A percentile compares a stretch with the other conserved stretches of the same genome.
These are phyloP conservation scores for Nicotiana paniculata DNA, from an alignment of 257 asterid genomes.

Conservation along the genomic window DNA sequence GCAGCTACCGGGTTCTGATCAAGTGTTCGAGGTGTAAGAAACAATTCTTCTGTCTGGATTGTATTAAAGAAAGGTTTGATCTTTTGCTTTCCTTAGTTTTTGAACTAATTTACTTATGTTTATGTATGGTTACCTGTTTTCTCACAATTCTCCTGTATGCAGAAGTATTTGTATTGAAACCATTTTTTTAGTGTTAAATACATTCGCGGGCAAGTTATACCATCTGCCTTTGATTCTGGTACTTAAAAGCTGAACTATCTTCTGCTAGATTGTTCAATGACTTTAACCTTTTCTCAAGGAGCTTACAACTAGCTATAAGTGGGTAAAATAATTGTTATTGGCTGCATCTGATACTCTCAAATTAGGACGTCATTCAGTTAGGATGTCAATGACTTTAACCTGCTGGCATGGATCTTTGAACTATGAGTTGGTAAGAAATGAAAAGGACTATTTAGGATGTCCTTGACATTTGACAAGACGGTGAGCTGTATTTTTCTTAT, in stretches of 20 bases:
- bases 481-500: neutral
- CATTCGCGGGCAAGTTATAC: neutral
- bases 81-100: neutral
- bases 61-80: constrained; percentile 69
- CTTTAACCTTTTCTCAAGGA: neutral
- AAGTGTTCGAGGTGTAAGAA: constrained; percentile 77
- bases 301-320: neutral
- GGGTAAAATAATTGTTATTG: neutral
- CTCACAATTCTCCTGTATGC: neutral
- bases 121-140: neutral
- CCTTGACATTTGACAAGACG: neutral
- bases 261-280: neutral
- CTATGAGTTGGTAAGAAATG: neutral
- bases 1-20: constrained; percentile 37
- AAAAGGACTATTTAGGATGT: neutral
- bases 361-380: neutral
- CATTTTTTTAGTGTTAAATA: neutral
- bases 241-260: neutral
- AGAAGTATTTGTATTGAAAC: neutral
- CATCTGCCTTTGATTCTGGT: neutral
- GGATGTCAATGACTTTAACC: neutral
- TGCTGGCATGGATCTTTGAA: neutral
- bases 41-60: constrained; percentile 67
- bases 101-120: neutral
- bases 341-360: neutral